Conservation (phyloP, 192 early-diverging fungal genomes). For the Chytriomyces confervae region DNA sequence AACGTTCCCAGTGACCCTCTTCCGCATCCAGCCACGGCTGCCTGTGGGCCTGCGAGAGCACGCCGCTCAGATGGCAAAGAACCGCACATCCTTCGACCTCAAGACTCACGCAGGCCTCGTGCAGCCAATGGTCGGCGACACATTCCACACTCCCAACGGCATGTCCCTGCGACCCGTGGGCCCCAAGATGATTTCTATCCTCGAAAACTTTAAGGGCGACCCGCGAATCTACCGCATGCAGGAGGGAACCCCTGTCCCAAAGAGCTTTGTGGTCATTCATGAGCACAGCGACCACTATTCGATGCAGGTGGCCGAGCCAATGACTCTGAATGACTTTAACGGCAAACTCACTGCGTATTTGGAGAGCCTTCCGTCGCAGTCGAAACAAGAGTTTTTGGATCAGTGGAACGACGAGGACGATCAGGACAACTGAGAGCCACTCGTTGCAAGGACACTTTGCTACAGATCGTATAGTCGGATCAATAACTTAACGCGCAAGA, state of each 20-base stretch:
- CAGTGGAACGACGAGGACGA: not conserved
- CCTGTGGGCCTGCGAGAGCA: not conserved
- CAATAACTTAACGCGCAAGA: too few relatives aligned
- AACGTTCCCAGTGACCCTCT: not conserved
- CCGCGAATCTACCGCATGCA: not conserved
- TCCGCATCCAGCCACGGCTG: conserved; percentile 5
- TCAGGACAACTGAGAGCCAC: not conserved
- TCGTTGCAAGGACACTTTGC: too few relatives aligned
- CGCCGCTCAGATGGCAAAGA: too few relatives aligned
- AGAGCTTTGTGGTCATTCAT: not conserved
- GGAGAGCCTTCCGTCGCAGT: not conserved
- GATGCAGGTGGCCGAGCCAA: not conserved
- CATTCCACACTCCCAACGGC: too few relatives aligned
- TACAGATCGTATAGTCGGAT: too few relatives aligned
- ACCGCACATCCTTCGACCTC: too few relatives aligned
- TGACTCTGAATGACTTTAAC: not conserved
- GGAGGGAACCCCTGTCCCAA: not conserved
- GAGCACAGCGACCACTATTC: not conserved
- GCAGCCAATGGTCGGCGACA: too few relatives aligned
- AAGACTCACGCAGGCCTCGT: too few relatives aligned
- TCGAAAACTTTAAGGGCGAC: not conserved
- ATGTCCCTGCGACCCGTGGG: not conserved
- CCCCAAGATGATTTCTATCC: not conserved
- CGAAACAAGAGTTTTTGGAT: not conserved
- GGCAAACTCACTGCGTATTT: not conserved